Evolutionary conservation across 768 basidiomycete genomes (phyloP), one percentile per base, ranked within the genome.

Genomic region (Hypholoma fasciculare): DNA sequence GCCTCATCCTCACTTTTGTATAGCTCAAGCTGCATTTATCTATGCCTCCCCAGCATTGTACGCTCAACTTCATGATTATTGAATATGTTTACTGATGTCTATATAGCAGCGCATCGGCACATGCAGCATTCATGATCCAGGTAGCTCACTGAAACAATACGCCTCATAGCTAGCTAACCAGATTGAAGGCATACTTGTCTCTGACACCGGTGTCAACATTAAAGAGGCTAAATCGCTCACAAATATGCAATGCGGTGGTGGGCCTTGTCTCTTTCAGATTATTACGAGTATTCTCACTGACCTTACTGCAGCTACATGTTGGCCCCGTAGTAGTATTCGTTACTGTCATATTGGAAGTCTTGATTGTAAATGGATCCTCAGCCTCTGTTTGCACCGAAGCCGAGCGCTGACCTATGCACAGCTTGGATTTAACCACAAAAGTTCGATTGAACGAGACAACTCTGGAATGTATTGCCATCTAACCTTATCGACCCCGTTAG

Each of bases 31-130:
- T 3, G 38, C 56, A 4, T 37, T 64, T 36, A 61, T 63, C 12
- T 64, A 66, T 42, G 52, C 61, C n/a, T 23, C 55, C 40, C 63
- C 61, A 0, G 48, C 61, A 8, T 52, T 66, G 63, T 66, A 42
- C 44, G 62, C 14, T 8, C 16, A 14, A 7, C n/a, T n/a, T 19
- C 14, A 39, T 5, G n/a, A n/a, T n/a, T n/a, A n/a, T n/a, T n/a
- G n/a, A n/a, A n/a, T n/a, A n/a, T n/a, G n/a, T n/a, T n/a, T n/a
- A n/a, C 19, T n/a, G 44, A 11, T 17, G 52, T 47, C 17, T 46
- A 17, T 19, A n/a, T 46, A 46, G 44, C 23, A 46, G 44, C 17
- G 44, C 44, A 6, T 46, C 44, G 11, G 44, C 9, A 46, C 16
- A 46, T 46, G 44, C 44, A 8, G 44, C 44, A 17, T 46, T 19